Evolutionary conservation across 371 early-diverging fungal genomes (phyloP).

Genomic region (Lichtheimia corymbifera): DNA sequence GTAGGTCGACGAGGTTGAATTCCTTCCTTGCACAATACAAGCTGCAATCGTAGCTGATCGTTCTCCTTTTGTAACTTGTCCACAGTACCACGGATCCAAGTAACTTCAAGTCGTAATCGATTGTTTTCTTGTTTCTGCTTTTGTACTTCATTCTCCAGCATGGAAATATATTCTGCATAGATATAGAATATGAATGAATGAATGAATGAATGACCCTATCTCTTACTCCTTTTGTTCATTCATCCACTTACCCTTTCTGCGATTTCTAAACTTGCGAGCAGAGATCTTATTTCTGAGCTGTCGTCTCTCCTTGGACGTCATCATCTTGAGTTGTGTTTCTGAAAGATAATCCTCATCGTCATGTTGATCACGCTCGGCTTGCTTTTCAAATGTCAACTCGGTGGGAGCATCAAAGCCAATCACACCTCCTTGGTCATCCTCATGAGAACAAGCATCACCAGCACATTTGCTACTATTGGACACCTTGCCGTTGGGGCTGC

Average conservation of each 20-base stretch:
- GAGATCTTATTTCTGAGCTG: conserved; percentile 89
- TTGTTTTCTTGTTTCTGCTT: conserved; percentile 55
- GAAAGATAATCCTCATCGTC: conserved; percentile 24
- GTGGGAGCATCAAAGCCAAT: too few species aligned
- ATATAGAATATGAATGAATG: background rate
- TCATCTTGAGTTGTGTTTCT: conserved; percentile 54
- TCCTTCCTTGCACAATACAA: conserved; percentile 23
- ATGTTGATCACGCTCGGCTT: background rate
- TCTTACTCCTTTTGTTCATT: conserved; percentile 7
- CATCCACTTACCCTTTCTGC: conserved; percentile 73
- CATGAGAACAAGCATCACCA: too few species aligned
- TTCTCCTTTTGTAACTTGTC: conserved; percentile 38
- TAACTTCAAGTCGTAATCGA: conserved; percentile 55
- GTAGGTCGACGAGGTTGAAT: conserved; percentile 9
- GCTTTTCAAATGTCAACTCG: too few species aligned
- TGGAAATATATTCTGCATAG: conserved; percentile 70
- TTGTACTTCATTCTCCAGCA: conserved; percentile 62
- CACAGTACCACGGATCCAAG: conserved; percentile 30
- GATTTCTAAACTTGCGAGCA: conserved; percentile 87
- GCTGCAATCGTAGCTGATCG: conserved; percentile 33
- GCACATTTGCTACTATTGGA: too few species aligned
- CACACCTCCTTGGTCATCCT: too few species aligned
- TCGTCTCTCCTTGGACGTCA: conserved; percentile 84
- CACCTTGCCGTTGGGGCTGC: too few species aligned
- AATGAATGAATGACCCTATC: background rate